Base-by-base conservation (phyloP, 192 early-diverging fungal genomes). In the Coemansia sp. region DNA sequence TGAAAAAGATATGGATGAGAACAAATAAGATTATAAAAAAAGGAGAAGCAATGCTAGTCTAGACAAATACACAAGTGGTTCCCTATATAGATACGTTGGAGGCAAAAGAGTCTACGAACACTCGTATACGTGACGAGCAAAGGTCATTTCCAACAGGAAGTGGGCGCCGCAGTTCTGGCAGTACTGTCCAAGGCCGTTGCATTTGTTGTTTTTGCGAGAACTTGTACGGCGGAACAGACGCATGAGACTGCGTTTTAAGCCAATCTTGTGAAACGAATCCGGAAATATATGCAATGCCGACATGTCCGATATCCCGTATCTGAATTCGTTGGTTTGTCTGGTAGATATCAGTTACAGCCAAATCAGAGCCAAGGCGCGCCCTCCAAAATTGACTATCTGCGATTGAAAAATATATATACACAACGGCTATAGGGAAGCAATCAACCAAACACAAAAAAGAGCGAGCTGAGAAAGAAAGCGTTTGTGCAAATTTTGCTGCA, bases 161-260 rank as follows among this genome's bases (percentile, higher is more conserved):
- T 79, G 76, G 1, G 76, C 76, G 14, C 67, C 71, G 36, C 76
- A 79, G 67, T 73, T 72, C n/a, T 71, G 76, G 30, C 76, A 79
- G 53, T 59, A 36, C 61, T 73, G 76, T 18, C 76, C 76, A 14
- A 79, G 46, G 2, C 76, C 76, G 14, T 70, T 79, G 67, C 68
- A 69, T 61, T 67, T 65, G 65, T 67, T 73, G 67, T 42, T 64
- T 56, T 70, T 73, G 58, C 76, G 76, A 25, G 55, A 65, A 22
- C 48, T 69, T 10, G 71, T 49, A 4, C 71, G 71, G 3, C 76
- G 71, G 39, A 73, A 79, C 19, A 79, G 42, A 3, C 76, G 76
- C 64, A 72, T 60, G 11, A 79, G 51, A 42, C 76, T 79, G 56
- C 71, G 71, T 19, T 71, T 71, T 28, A 79, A 49, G 3, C 76